These are phyloP conservation scores for Entomortierella lignicola DNA, from an alignment of 192 early-diverging fungal species.

Conservation along the genomic window DNA sequence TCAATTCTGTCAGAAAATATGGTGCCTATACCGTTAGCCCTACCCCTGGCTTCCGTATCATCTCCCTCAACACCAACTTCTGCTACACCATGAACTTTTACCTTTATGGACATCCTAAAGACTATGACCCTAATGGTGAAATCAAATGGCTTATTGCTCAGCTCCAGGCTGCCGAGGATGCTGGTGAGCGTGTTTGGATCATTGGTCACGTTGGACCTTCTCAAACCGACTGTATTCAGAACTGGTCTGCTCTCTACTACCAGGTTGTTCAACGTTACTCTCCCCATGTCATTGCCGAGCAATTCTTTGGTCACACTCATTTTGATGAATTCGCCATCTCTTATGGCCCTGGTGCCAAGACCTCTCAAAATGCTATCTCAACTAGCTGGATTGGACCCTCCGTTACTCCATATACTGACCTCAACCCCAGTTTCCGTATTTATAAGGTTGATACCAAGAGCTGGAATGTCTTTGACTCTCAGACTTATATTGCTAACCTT, in stretches of 20 bases:
- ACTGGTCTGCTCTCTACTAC: conserved; percentile 64
- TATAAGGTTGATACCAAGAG: conserved; percentile 66
- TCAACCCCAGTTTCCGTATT: conserved; percentile 68
- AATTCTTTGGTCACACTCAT: conserved; percentile 70
- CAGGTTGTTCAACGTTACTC: conserved; percentile 67
- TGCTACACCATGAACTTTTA: conserved; percentile 70
- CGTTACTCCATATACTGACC: conserved; percentile 60
- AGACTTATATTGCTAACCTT: conserved; percentile 65
- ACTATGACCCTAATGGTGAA: conserved; percentile 62
- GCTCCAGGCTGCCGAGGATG: conserved; percentile 63
- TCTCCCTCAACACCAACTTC: conserved; percentile 70
- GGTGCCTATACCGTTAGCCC: conserved; percentile 65
- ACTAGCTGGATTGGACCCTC: conserved; percentile 64
- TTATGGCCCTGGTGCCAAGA: conserved; percentile 51
- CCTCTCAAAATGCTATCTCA: conserved; percentile 55
- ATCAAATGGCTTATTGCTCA: conserved; percentile 62
- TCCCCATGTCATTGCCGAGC: conserved; percentile 64
- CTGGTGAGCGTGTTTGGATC: conserved; percentile 68
- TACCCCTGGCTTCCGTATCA: conserved; percentile 56
- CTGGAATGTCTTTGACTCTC: conserved; percentile 64
- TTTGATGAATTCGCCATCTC: conserved; percentile 65
- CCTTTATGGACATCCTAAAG: conserved; percentile 56
- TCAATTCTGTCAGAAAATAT: conserved; percentile 53
- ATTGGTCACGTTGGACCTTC: conserved; percentile 66
- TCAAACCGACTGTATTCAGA: conserved; percentile 59